Evolutionary conservation across 805 yeast genomes (phyloP).

Genomic region (Metschnikowia shivogae): DNA sequence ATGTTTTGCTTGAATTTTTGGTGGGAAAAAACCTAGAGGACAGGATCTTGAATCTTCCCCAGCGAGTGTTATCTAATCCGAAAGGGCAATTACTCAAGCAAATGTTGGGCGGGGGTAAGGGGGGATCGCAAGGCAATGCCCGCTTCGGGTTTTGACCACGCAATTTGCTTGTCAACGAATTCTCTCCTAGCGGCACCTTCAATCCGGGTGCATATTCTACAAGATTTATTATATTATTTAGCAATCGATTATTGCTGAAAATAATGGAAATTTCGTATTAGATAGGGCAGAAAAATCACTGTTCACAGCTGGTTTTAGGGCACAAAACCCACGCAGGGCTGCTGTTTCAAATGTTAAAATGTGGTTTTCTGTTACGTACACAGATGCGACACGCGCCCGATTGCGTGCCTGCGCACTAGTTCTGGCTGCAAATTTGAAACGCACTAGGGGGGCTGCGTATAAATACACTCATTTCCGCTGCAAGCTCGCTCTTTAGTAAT

Average conservation of each 20-base stretch:
- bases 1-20: conserved; percentile 52
- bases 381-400: conserved; percentile 1
- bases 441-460: conserved; percentile 8
- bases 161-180: neutral
- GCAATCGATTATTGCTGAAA: too few species aligned
- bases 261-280: too few species aligned
- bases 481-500: too few species aligned
- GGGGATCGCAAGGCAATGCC: conserved; percentile 14
- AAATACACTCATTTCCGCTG: conserved; percentile 5
- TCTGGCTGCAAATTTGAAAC: conserved; percentile 15
- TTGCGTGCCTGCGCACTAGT: conserved; percentile 2
- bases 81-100: conserved; percentile 33
- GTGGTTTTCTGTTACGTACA: neutral
- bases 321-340: neutral
- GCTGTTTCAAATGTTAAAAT: conserved; percentile 2
- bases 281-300: too few species aligned
- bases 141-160: conserved; percentile 10
- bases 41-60: conserved; percentile 50
- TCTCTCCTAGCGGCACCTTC: too few species aligned
- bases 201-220: too few species aligned
- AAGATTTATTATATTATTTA: too few species aligned
- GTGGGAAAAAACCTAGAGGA: conserved; percentile 54
- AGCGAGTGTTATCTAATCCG: conserved; percentile 41
- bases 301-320: too few species aligned
- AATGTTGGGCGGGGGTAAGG: conserved; percentile 26